Conservation (phyloP, 352 stramenopile genomes). For the Elongisporangium undulatum region DNA sequence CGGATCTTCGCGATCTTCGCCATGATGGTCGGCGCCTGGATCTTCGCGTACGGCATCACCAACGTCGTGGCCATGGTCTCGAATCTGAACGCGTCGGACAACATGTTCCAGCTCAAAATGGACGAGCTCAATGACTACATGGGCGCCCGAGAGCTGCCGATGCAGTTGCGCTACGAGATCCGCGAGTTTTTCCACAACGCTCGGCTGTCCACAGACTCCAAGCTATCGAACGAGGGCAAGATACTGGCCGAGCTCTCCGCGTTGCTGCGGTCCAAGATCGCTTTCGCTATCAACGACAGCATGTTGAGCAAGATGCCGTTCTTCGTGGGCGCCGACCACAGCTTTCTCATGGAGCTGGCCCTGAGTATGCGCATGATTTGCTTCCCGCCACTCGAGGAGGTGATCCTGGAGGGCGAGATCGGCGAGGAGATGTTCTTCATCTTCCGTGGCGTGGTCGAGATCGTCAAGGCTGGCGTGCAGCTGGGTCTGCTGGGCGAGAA, state of each 20-base stretch:
- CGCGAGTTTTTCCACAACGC: conserved; percentile 83
- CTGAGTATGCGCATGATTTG: conserved; percentile 83
- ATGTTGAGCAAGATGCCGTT: conserved; percentile 82
- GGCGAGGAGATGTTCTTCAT: conserved; percentile 87
- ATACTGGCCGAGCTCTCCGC: conserved; percentile 69
- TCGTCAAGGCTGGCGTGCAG: conserved; percentile 51
- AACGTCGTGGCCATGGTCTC: conserved; percentile 67
- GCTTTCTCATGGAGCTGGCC: conserved; percentile 79
- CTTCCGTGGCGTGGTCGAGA: conserved; percentile 72
- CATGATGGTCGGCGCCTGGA: conserved; percentile 72
- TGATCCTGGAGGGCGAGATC: conserved; percentile 78
- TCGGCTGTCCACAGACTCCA: conserved; percentile 63
- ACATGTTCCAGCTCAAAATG: conserved; percentile 66
- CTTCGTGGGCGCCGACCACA: conserved; percentile 71
- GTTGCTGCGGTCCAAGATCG: conserved; percentile 72
- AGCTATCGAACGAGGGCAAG: conserved; percentile 64
- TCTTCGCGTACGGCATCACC: conserved; percentile 81
- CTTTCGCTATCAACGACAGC: conserved; percentile 78
- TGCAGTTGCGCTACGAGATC: conserved; percentile 73
- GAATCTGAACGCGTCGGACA: conserved; percentile 64
- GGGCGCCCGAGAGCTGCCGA: conserved; percentile 62
- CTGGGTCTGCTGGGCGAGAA: conserved; percentile 68
- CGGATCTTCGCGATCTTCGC: conserved; percentile 69
- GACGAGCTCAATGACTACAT: conserved; percentile 84
- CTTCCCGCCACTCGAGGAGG: conserved; percentile 70